Evolutionary conservation across 768 basidiomycete species (phyloP).

Genomic region (Royoungia palumana): DNA sequence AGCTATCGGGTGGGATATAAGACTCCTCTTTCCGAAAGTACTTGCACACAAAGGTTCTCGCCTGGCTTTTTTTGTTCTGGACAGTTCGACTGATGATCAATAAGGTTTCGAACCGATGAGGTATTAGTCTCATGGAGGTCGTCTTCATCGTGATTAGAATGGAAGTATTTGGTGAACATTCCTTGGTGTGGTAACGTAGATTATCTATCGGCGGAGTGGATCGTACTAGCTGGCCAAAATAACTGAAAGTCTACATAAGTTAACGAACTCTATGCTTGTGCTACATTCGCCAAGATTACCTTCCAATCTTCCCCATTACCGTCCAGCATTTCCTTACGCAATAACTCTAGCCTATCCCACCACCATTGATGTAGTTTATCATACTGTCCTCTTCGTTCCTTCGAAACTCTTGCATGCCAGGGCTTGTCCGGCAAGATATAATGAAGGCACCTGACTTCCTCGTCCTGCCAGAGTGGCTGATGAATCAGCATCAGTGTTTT

Average conservation of each 20-base stretch:
- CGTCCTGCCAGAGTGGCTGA: slow-evolving; percentile 74
- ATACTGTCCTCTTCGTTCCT: slow-evolving; percentile 43
- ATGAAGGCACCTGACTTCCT: slow-evolving; percentile 82
- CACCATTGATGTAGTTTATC: slow-evolving; percentile 67
- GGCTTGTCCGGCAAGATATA: slow-evolving; percentile 88
- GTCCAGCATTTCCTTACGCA: slow-evolving; percentile 41
- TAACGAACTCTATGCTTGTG: slow-evolving; percentile 11
- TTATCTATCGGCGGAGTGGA: neutral
- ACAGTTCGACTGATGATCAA: slow-evolving; percentile 1
- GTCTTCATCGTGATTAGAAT: slow-evolving; percentile 18
- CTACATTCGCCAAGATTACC: slow-evolving; percentile 51
- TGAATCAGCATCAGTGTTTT: slow-evolving; percentile 81
- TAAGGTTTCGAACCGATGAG: slow-evolving; percentile 91
- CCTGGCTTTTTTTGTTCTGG: neutral
- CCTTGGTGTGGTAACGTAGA: neutral
- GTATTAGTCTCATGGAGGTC: slow-evolving; percentile 86
- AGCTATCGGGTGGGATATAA: slow-evolving; percentile 85
- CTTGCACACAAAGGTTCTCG: slow-evolving; percentile 81
- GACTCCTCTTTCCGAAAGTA: slow-evolving; percentile 76
- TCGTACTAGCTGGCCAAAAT: neutral
- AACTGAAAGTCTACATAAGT: neutral
- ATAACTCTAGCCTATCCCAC: slow-evolving; percentile 63
- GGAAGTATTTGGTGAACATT: neutral
- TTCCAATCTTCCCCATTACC: slow-evolving; percentile 48
- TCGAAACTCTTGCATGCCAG: slow-evolving; percentile 57